phyloP scores from a whole-genome alignment of 495 filamentous ascomycete genomes.

The Amniculicola lignicola region DNA sequence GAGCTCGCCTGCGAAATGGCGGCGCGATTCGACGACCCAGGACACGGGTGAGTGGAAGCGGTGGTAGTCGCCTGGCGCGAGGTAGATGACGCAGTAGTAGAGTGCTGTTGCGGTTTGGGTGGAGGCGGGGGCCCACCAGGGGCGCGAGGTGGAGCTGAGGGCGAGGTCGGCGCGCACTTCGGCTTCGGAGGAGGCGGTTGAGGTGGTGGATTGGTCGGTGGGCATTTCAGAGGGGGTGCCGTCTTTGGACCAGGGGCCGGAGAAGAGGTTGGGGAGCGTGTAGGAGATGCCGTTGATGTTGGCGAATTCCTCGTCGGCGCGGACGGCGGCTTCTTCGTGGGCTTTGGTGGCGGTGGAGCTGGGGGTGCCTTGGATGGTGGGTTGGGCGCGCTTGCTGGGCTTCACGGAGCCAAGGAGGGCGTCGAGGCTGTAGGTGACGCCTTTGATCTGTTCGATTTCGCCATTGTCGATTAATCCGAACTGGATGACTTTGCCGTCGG shows the following conservation, averaged over 20 bases:
- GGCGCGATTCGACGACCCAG: constrained; percentile 88
- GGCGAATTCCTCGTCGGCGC: constrained; percentile 85
- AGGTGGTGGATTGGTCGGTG: constrained; percentile 62
- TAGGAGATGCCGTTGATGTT: constrained; percentile 96
- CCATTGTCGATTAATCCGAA: constrained; percentile 88
- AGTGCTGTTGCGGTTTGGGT: constrained; percentile 62
- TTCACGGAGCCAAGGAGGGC: constrained; percentile 73
- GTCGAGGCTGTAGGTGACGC: constrained; percentile 95
- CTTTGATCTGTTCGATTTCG: constrained; percentile 98
- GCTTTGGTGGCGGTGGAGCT: constrained; percentile 13
- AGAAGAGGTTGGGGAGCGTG: constrained; percentile 83
- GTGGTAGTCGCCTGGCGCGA: constrained; percentile 98
- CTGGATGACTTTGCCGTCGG: constrained; percentile 87
- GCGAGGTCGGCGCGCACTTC: constrained; percentile 83
- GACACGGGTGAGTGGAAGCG: constrained; percentile 91
- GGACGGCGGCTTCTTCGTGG: constrained; percentile 62
- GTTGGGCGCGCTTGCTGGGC: constrained; percentile 37
- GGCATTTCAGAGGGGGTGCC: constrained; percentile 42
- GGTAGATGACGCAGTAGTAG: constrained; percentile 93
- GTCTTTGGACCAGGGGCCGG: constrained; percentile 54
- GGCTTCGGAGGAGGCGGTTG: constrained; percentile 66
- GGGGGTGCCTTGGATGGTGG: constrained; percentile 30
- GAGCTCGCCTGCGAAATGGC: constrained; percentile 95
- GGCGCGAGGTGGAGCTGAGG: constrained; percentile 51
- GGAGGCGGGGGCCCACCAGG: constrained; percentile 69